Percentiles rank a stretch among this genome's conserved stretches.
phyloP scores from a whole-genome alignment of 129 eudicot genomes.

The Pittosporum tobira region DNA sequence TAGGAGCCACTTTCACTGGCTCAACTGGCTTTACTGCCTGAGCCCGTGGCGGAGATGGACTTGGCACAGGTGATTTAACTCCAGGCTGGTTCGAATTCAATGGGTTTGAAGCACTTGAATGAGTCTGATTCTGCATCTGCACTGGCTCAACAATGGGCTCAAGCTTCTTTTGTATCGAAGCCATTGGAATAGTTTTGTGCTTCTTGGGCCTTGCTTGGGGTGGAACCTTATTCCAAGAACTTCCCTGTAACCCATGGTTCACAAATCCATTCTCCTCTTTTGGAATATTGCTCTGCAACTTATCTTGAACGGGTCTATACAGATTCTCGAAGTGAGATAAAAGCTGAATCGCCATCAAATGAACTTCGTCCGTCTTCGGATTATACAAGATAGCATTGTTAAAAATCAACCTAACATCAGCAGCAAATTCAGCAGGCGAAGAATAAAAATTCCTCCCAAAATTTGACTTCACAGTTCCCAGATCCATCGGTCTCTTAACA shows the following conservation, averaged over 20 bases:
- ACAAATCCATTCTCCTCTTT: conserved; percentile 11
- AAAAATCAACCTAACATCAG: conserved; percentile 69
- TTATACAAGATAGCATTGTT: conserved; percentile 79
- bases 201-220: conserved; percentile 43
- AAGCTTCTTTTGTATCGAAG: conserved; percentile 21
- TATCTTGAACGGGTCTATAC: conserved; percentile 53
- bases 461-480: conserved; percentile 72
- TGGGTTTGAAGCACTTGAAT: conserved; percentile 43
- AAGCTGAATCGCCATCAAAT: conserved; percentile 55
- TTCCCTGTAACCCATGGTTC: conserved; percentile 51
- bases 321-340: conserved; percentile 50
- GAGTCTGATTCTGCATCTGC: conserved; percentile 16
- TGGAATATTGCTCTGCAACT: conserved; percentile 17
- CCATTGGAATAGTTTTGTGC: conserved; percentile 24
- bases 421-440: conserved; percentile 51
- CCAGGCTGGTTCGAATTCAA: conserved; percentile 22
- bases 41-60: conserved; percentile 51
- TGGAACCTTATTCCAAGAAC: conserved; percentile 64
- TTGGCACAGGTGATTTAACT: conserved; percentile 31
- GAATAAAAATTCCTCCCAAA: conserved; percentile 32
- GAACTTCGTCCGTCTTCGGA: conserved; percentile 67
- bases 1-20: conserved; percentile 11
- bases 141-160: conserved; percentile 9
- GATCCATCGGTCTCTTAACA: conserved; percentile 86
- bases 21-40: conserved; percentile 27